A percentile compares a stretch with the other conserved stretches of the same genome.
Conservation (phyloP, 805 yeast genomes). For the Zygosaccharomyces kombuchaensis region DNA sequence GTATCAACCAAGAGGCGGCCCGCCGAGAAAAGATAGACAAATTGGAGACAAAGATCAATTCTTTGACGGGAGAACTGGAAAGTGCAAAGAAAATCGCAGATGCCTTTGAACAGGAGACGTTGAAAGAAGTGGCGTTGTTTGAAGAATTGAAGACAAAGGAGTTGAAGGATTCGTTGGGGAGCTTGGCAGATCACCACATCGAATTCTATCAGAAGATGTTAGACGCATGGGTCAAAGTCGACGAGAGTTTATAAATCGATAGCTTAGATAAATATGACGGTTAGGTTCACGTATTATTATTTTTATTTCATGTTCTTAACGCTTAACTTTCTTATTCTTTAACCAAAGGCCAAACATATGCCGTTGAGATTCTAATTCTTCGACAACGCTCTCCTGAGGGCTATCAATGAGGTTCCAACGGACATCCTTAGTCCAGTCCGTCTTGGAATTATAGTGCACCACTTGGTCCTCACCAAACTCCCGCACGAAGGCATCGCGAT, state of each 20-base stretch:
- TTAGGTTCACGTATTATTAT: conserved; percentile 4
- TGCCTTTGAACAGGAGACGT: conserved; percentile 52
- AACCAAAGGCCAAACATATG: conserved; percentile 9
- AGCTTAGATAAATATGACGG: conserved; percentile 5
- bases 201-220: conserved; percentile 65
- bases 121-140: conserved; percentile 60
- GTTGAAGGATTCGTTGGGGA: conserved; percentile 62
- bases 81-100: conserved; percentile 48
- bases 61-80: conserved; percentile 47
- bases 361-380: conserved; percentile 12
- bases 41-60: conserved; percentile 46
- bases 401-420: conserved; percentile 29
- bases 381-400: conserved; percentile 14
- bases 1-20: conserved; percentile 55
- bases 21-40: conserved; percentile 50
- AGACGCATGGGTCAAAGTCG: conserved; percentile 65
- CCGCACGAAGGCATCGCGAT: conserved; percentile 44
- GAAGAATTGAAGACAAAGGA: conserved; percentile 77
- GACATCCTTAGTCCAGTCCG: conserved; percentile 20
- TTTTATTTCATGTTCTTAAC: conserved; percentile 2
- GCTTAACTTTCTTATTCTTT: conserved; percentile 15
- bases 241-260: conserved; percentile 27
- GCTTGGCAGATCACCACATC: conserved; percentile 73
- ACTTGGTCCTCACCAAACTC: conserved; percentile 19
- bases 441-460: conserved; percentile 13